These are phyloP conservation scores for Colletotrichum karsti DNA, from an alignment of 2,329 filamentous ascomycete species.

Conservation along the genomic window DNA sequence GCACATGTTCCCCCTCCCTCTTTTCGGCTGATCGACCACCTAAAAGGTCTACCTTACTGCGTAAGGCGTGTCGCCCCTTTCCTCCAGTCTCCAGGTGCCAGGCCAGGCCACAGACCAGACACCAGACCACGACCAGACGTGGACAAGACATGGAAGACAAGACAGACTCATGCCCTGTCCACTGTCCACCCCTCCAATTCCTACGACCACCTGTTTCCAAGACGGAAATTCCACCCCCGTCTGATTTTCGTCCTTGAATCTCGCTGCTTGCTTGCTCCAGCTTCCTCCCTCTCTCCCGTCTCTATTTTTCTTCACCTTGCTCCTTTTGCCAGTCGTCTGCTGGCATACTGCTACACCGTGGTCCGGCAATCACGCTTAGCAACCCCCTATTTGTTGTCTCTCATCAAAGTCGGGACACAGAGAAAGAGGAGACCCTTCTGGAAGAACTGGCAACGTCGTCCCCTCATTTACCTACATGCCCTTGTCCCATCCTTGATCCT, in stretches of 20 bases:
- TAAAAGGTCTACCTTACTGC: too few species aligned
- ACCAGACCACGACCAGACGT: constrained; percentile 1
- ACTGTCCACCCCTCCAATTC: constrained; percentile 4
- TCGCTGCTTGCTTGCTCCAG: background rate
- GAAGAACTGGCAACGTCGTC: too few species aligned
- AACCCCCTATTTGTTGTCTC: background rate
- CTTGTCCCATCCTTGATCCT: constrained; percentile 9
- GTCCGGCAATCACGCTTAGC: background rate
- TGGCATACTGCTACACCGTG: background rate
- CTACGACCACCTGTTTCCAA: constrained; percentile 1
- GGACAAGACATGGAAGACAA: background rate
- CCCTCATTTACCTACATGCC: constrained; percentile 7
- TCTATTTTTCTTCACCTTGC: background rate
- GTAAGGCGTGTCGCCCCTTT: constrained; percentile 22
- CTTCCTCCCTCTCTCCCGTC: background rate
- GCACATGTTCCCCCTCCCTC: constrained; percentile 3
- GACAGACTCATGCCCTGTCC: background rate
- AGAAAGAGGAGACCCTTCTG: too few species aligned
- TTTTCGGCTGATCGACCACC: constrained; percentile 26
- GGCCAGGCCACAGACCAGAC: background rate
- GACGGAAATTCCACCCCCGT: constrained; percentile 7
- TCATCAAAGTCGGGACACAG: background rate
- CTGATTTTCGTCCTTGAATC: constrained; percentile 14
- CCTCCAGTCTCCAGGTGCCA: background rate
- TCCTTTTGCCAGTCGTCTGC: background rate